Base-by-base conservation (phyloP, 2,329 filamentous ascomycete genomes). In the Neonectria punicea region DNA sequence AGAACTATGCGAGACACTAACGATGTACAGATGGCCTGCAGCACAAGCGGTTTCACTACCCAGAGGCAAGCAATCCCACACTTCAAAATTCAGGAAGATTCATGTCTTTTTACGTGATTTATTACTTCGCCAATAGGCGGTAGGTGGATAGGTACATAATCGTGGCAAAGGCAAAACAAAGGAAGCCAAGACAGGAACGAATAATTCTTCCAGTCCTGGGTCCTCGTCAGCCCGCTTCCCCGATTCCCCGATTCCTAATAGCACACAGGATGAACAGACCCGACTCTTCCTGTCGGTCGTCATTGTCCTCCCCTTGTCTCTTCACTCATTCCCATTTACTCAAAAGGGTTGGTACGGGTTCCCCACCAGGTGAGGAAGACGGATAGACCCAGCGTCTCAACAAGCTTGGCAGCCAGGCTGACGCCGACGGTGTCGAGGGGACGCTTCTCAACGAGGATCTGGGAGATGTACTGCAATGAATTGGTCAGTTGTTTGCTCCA, bases 331-430 rank as follows among this genome's bases (percentile, higher is more conserved):
- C 28, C 58, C 74, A 61, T 77, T 86, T 92, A 94, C 78, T 94
- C 89, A 81, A 97, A 97, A 66, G 93, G 93, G 85, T 94, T 95
- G 83, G 93, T 96, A 79, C 92, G 91, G 77, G 95, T 98, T 77
- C 95, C 95, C 95, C 95, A 98, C 92, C 93, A 98, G 79, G 93
- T 97, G 75, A 98, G 86, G 88, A 98, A 93, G 76, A 97, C 80
- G 69, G 92, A 94, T 64, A 98, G 88, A 70, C 95, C 96, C 65
- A 98, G 89, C 3, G 96, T 98, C 89, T 98, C 96, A 74, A 97
- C 88, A 74, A 96, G 84, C 83, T 96, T 94, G 77, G 93, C 91
- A 55, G 96, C 83, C 68, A 92, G 89, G 78, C 92, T 92, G 71
- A 98, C 91, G 73, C 93, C 93, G 73, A 98, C 89, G 68, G 93